Base-by-base conservation (phyloP, 108 stramenopile species). In the Nitzschia putrida region DNA sequence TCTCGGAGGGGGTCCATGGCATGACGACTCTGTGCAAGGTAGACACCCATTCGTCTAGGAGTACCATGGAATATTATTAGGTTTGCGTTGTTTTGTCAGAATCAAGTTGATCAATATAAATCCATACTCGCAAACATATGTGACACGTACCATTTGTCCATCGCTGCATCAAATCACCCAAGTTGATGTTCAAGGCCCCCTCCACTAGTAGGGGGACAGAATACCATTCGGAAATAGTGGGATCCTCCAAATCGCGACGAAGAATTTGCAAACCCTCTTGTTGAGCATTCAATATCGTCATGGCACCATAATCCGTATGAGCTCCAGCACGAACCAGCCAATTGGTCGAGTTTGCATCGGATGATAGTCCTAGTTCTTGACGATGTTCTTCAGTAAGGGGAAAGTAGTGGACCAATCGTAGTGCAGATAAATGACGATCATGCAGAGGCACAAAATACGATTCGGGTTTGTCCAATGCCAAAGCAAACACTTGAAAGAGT, bases 141-240 rank as follows among this genome's bases (percentile, higher is more conserved):
- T 18, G 13, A 68, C 61, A 92, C 42, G 45, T 58, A 72, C 85
- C 86, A 73, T 96, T 92, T 0, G 95, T 94, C 95, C 95, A 96
- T 66, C 88, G 53, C 49, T 80, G 80, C 92, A 93, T 93, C 60
- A 96, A 69, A 76, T 96, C 95, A 21, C 95, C 95, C n/a, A 96
- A 55, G 71, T 96, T 96, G 61, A 96, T 81, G 37, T 93, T 79
- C 37, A 96, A 91, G 44, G 79, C 78, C 52, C 75, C 82, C 5
- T 56, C 41, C 0, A 69, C 51, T 7, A 87, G 43, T 55, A 76
- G 71, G 9, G 90, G 88, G 4, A 92, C 90, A 49, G 85, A 77
- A 20, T 82, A 66, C 91, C 95, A 95, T 11, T 50, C 34, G 23
- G 65, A 18, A 13, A 53, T 41, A 6, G 12, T 57, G 14, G 34